A percentile compares a stretch with the other conserved stretches of the same genome.
Evolutionary conservation across 2,329 filamentous ascomycete species (phyloP).

Genomic region (Xylariaceae sp.): DNA sequence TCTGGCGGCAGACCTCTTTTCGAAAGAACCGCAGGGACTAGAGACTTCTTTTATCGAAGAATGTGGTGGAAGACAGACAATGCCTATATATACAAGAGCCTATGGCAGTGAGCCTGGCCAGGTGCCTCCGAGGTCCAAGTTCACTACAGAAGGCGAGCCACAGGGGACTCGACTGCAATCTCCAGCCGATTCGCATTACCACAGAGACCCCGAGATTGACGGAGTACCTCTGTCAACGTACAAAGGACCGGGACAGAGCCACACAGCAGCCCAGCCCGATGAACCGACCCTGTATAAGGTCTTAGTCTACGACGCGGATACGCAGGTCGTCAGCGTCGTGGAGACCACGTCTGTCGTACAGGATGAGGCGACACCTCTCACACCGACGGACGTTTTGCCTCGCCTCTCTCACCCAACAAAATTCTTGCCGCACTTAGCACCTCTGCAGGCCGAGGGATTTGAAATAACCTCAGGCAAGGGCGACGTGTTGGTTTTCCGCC

Average conservation of each 20-base stretch:
- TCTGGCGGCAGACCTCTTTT: conserved; percentile 34
- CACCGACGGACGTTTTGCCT: conserved; percentile 55
- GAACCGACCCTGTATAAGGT: conserved; percentile 52
- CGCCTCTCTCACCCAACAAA: conserved; percentile 57
- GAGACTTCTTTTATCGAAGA: conserved; percentile 45
- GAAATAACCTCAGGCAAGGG: conserved; percentile 60
- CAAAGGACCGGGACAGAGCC: conserved; percentile 7
- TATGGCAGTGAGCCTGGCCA: conserved; percentile 25
- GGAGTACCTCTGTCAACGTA: conserved; percentile 17
- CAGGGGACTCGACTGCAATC: conserved; percentile 1
- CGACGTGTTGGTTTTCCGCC: conserved; percentile 62
- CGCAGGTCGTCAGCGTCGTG: conserved; percentile 51
- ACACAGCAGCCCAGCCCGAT: conserved; percentile 16
- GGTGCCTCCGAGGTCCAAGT: not conserved
- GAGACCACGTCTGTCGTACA: conserved; percentile 54
- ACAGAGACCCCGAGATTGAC: conserved; percentile 29
- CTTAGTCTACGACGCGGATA: conserved; percentile 58
- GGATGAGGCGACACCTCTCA: conserved; percentile 43
- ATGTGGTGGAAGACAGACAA: conserved; percentile 30
- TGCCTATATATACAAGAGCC: conserved; percentile 34
- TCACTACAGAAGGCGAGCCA: not conserved
- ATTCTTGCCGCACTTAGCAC: conserved; percentile 59
- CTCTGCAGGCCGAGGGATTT: conserved; percentile 56
- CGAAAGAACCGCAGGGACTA: conserved; percentile 41
- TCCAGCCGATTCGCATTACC: conserved; percentile 15